These are phyloP conservation scores for Penicillium bovifimosum DNA, from an alignment of 495 filamentous ascomycete genomes.

Conservation along the genomic window DNA sequence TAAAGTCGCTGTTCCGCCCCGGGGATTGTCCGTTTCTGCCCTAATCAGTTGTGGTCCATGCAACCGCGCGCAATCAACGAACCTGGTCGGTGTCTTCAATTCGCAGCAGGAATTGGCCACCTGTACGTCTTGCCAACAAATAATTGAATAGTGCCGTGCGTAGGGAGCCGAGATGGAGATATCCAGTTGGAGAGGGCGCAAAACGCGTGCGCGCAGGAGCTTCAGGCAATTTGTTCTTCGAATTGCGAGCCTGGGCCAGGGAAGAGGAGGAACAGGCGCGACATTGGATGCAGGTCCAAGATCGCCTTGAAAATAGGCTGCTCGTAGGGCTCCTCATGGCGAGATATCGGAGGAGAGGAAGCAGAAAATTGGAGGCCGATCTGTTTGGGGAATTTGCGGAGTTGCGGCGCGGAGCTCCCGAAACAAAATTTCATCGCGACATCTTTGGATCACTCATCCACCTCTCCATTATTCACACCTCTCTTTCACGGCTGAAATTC, in stretches of 20 bases:
- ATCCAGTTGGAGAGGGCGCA: conserved; percentile 91
- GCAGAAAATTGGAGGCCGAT: neutral
- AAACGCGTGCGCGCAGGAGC: conserved; percentile 83
- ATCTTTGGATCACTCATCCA: conserved; percentile 12
- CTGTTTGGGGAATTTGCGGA: conserved; percentile 15
- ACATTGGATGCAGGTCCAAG: conserved; percentile 42
- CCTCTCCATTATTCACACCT: neutral
- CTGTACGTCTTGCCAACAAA: conserved; percentile 76
- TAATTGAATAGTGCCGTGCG: conserved; percentile 92
- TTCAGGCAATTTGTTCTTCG: conserved; percentile 44
- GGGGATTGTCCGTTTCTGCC: conserved; percentile 67
- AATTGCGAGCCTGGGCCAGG: conserved; percentile 22
- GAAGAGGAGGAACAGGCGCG: conserved; percentile 30
- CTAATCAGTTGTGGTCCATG: conserved; percentile 26
- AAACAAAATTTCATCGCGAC: conserved; percentile 21
- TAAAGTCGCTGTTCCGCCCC: conserved; percentile 72
- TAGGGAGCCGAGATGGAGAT: conserved; percentile 85
- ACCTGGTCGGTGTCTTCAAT: conserved; percentile 97
- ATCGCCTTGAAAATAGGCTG: conserved; percentile 30
- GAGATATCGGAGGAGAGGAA: neutral
- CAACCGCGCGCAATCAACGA: neutral
- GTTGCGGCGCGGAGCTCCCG: conserved; percentile 24
- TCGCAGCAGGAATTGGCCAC: conserved; percentile 86
- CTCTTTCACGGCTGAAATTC: neutral
- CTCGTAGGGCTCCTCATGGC: conserved; percentile 23